Percentiles rank a stretch among this genome's conserved stretches.
Evolutionary conservation across 2,329 filamentous ascomycete species (phyloP).

Genomic region (Pseudonectria buxi): DNA sequence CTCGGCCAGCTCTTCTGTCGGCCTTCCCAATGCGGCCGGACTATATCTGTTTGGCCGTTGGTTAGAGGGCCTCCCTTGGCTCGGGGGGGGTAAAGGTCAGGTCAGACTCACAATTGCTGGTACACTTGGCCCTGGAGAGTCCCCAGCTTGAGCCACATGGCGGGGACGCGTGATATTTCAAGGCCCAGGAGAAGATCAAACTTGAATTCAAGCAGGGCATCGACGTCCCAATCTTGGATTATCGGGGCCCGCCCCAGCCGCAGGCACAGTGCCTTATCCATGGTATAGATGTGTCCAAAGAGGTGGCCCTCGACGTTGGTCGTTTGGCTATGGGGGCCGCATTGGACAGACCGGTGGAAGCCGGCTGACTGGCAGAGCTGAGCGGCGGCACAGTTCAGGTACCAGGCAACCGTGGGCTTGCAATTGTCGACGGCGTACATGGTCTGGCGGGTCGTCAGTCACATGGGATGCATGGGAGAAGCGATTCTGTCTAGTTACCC

Average conservation of each 20-base stretch:
- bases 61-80: background rate
- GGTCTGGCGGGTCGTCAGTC: slow-evolving; percentile 32
- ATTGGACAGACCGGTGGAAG: slow-evolving; percentile 43
- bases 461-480: background rate
- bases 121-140: slow-evolving; percentile 54
- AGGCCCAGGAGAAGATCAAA: slow-evolving; percentile 34
- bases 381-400: slow-evolving; percentile 52
- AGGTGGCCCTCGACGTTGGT: slow-evolving; percentile 34
- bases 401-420: slow-evolving; percentile 57
- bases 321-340: slow-evolving; percentile 26
- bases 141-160: slow-evolving; percentile 49
- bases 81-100: background rate
- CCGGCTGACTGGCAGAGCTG: slow-evolving; percentile 57
- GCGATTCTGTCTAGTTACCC: slow-evolving; percentile 32
- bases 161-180: slow-evolving; percentile 34
- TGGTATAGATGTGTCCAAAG: slow-evolving; percentile 47
- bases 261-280: slow-evolving; percentile 53
- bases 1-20: slow-evolving; percentile 33
- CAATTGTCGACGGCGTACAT: slow-evolving; percentile 57
- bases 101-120: slow-evolving; percentile 36
- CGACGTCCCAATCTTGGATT: slow-evolving; percentile 55
- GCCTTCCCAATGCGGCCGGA: slow-evolving; percentile 35
- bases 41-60: slow-evolving; percentile 38
- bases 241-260: slow-evolving; percentile 51
- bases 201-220: slow-evolving; percentile 36